Evolutionary conservation across 768 basidiomycete genomes (phyloP).

Genomic region (Agaricus subrufescens): DNA sequence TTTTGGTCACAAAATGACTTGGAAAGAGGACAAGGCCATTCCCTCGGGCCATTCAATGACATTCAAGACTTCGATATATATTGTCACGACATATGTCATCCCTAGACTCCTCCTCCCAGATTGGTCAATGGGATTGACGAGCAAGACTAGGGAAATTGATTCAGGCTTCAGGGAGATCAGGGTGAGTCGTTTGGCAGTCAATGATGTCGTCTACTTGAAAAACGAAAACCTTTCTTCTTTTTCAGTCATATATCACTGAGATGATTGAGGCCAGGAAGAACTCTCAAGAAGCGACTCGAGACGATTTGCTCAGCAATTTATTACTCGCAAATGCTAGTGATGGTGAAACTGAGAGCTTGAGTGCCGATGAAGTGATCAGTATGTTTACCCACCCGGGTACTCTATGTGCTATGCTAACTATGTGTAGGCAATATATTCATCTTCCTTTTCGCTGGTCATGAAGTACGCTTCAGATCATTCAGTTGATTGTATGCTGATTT

Average conservation of each 20-base stretch:
- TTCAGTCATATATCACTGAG: slow-evolving; percentile 37
- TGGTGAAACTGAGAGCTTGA: slow-evolving; percentile 24
- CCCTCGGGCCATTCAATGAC: slow-evolving; percentile 38
- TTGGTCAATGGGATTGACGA: slow-evolving; percentile 28
- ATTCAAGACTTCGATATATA: slow-evolving; percentile 39
- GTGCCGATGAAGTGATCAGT: slow-evolving; percentile 36
- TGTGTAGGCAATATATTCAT: slow-evolving; percentile 35
- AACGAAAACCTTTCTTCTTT: too few species aligned
- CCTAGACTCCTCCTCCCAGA: slow-evolving; percentile 29
- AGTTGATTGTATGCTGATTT: not conserved
- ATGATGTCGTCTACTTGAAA: not conserved
- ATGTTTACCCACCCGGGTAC: not conserved
- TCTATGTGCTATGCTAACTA: not conserved
- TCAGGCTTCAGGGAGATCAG: slow-evolving; percentile 35
- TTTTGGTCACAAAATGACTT: slow-evolving; percentile 43
- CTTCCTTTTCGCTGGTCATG: slow-evolving; percentile 54
- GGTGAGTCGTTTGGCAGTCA: slow-evolving; percentile 18
- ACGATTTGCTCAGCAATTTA: slow-evolving; percentile 48
- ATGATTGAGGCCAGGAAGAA: slow-evolving; percentile 41
- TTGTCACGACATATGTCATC: slow-evolving; percentile 26
- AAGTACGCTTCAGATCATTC: slow-evolving; percentile 25
- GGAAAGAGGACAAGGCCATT: slow-evolving; percentile 29
- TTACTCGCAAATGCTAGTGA: slow-evolving; percentile 38
- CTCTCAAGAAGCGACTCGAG: slow-evolving; percentile 30
- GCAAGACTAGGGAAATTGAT: slow-evolving; percentile 22